Evolutionary conservation across 371 early-diverging fungal species (phyloP).

Genomic region (Lichtheimia ramosa): DNA sequence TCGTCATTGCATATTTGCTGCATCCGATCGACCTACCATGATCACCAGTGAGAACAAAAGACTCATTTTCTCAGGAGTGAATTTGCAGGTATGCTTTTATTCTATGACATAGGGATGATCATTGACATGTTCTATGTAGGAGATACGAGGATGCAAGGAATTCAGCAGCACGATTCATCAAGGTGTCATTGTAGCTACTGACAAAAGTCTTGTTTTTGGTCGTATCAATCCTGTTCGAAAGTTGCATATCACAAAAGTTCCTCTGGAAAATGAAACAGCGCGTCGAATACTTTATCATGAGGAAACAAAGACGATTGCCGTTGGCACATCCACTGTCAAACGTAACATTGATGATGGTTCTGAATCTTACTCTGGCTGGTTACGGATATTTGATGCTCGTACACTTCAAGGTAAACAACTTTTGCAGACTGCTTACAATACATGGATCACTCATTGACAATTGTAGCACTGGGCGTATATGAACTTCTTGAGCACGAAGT

Average conservation of each 20-base stretch:
- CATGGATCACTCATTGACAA: not conserved
- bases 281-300: constrained; percentile 71
- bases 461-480: constrained; percentile 17
- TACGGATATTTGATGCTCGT: constrained; percentile 74
- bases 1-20: constrained; percentile 69
- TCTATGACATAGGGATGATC: not conserved
- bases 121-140: constrained; percentile 30
- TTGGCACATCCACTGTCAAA: constrained; percentile 45
- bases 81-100: constrained; percentile 57
- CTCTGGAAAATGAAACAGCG: constrained; percentile 65
- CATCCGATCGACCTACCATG: constrained; percentile 84
- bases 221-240: constrained; percentile 77
- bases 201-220: constrained; percentile 66
- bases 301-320: constrained; percentile 51
- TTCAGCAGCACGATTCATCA: constrained; percentile 54
- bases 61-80: constrained; percentile 78
- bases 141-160: constrained; percentile 57
- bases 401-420: constrained; percentile 63
- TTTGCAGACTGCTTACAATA: not conserved
- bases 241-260: constrained; percentile 76
- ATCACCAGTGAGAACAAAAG: constrained; percentile 64
- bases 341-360: constrained; percentile 35
- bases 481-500: constrained; percentile 43
- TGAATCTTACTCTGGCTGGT: constrained; percentile 45
- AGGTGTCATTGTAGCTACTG: constrained; percentile 64